Conservation (phyloP, 73 alveolate species). For the Blepharisma stoltei region DNA sequence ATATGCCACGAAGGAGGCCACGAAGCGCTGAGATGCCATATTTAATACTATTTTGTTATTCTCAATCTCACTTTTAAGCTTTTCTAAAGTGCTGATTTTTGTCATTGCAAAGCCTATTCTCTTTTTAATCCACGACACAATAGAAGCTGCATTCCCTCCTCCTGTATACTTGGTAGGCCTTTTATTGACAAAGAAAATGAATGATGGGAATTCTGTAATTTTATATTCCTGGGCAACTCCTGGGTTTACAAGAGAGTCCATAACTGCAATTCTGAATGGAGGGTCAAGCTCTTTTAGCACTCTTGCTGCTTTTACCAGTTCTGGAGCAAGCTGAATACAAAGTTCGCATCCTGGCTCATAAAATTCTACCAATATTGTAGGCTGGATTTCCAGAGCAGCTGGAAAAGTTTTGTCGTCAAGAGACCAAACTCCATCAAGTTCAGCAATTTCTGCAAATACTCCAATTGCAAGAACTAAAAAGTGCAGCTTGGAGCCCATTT, state of each 20-base stretch:
- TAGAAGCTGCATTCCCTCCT: constrained; percentile 69
- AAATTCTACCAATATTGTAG: constrained; percentile 64
- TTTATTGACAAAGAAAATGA: constrained; percentile 64
- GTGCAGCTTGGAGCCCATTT: too few species aligned
- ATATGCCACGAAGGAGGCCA: too few species aligned
- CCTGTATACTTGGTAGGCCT: constrained; percentile 58
- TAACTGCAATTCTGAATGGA: constrained; percentile 59
- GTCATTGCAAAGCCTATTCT: not conserved
- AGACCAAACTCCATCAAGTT: constrained; percentile 76
- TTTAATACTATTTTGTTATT: constrained; percentile 21
- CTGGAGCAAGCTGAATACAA: constrained; percentile 79
- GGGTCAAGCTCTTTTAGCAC: constrained; percentile 52
- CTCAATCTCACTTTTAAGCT: not conserved
- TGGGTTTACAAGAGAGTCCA: constrained; percentile 63
- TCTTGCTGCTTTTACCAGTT: constrained; percentile 72
- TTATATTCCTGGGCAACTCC: constrained; percentile 48
- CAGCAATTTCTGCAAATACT: constrained; percentile 12
- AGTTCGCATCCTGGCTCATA: constrained; percentile 93
- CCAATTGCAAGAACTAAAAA: too few species aligned
- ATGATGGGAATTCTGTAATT: constrained; percentile 71
- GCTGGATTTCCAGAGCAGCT: constrained; percentile 49
- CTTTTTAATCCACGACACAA: constrained; percentile 58
- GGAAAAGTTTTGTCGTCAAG: constrained; percentile 61
- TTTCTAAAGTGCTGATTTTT: not conserved
- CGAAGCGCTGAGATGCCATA: too few species aligned